These are phyloP conservation scores for Lachancea nothofagi DNA, from an alignment of 805 yeast genomes.

Conservation along the genomic window DNA sequence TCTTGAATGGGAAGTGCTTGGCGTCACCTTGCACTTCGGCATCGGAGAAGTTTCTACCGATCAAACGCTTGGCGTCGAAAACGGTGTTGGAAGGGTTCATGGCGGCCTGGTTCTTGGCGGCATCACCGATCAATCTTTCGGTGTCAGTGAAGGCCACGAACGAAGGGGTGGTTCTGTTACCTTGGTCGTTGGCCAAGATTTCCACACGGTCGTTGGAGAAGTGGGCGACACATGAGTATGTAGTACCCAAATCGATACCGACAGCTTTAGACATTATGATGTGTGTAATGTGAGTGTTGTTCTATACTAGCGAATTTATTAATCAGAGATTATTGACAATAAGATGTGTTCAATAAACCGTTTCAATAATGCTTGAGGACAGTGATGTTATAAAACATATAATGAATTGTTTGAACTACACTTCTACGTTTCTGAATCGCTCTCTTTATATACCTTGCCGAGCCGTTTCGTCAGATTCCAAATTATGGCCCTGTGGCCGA, in stretches of 20 bases:
- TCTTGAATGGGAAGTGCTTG: slow-evolving; percentile 85
- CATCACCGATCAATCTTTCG: slow-evolving; percentile 94
- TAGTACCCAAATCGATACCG: slow-evolving; percentile 93
- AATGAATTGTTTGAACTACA: neutral
- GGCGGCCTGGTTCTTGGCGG: slow-evolving; percentile 98
- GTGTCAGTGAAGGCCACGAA: slow-evolving; percentile 94
- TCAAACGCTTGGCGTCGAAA: slow-evolving; percentile 92
- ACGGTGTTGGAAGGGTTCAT: slow-evolving; percentile 92
- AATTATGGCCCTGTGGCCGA: slow-evolving; percentile 1
- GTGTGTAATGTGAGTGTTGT: neutral
- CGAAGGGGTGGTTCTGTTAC: slow-evolving; percentile 97
- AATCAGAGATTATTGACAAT: slow-evolving; percentile 1
- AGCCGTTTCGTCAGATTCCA: neutral
- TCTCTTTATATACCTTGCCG: slow-evolving; percentile 6
- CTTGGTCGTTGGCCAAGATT: slow-evolving; percentile 95
- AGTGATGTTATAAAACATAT: neutral
- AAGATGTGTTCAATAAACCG: neutral
- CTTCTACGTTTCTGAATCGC: neutral
- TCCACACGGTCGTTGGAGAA: slow-evolving; percentile 83
- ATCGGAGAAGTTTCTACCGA: slow-evolving; percentile 61
- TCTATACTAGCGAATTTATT: slow-evolving; percentile 1
- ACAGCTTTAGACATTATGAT: slow-evolving; percentile 38
- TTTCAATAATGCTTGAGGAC: slow-evolving; percentile 1
- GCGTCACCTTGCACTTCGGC: slow-evolving; percentile 50
- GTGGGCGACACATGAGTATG: slow-evolving; percentile 96